These are phyloP conservation scores for Decorospora gaudefroyi DNA, from an alignment of 2,329 filamentous ascomycete genomes.

Conservation along the genomic window DNA sequence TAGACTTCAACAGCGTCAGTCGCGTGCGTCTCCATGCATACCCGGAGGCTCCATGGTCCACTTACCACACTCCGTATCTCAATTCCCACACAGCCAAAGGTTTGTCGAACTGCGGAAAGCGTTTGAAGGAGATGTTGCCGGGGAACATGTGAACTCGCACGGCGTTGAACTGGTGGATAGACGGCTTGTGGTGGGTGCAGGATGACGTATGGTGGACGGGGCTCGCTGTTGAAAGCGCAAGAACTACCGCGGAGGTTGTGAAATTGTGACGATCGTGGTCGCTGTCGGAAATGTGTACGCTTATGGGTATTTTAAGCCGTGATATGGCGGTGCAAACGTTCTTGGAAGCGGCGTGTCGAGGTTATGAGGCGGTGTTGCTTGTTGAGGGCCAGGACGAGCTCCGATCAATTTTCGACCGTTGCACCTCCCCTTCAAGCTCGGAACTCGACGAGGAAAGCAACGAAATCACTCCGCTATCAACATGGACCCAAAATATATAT, in stretches of 20 bases:
- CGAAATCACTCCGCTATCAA: constrained; percentile 12
- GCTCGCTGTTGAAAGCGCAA: constrained; percentile 12
- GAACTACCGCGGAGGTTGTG: constrained; percentile 12
- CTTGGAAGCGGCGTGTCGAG: constrained; percentile 13
- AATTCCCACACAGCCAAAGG: constrained; percentile 33
- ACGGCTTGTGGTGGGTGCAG: constrained; percentile 26
- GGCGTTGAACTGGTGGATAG: constrained; percentile 18
- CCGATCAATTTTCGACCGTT: constrained; percentile 29
- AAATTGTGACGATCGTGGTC: constrained; percentile 3
- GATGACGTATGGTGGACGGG: constrained; percentile 32
- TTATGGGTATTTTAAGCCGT: constrained; percentile 8
- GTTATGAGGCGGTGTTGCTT: constrained; percentile 30
- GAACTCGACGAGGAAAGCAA: constrained; percentile 15
- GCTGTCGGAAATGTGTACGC: neutral
- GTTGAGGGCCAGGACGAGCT: constrained; percentile 39
- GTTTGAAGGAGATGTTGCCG: constrained; percentile 26
- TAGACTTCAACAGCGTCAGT: constrained; percentile 22
- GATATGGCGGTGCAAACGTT: constrained; percentile 13
- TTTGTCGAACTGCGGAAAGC: constrained; percentile 36
- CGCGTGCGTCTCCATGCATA: constrained; percentile 12
- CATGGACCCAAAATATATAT: constrained; percentile 13
- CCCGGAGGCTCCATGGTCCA: neutral
- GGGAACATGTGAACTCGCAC: constrained; percentile 37
- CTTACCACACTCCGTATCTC: constrained; percentile 25
- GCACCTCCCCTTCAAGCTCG: constrained; percentile 21